phyloP scores from a whole-genome alignment of 1,284 basidiomycete genomes.

The Hemileia vastatrix region DNA sequence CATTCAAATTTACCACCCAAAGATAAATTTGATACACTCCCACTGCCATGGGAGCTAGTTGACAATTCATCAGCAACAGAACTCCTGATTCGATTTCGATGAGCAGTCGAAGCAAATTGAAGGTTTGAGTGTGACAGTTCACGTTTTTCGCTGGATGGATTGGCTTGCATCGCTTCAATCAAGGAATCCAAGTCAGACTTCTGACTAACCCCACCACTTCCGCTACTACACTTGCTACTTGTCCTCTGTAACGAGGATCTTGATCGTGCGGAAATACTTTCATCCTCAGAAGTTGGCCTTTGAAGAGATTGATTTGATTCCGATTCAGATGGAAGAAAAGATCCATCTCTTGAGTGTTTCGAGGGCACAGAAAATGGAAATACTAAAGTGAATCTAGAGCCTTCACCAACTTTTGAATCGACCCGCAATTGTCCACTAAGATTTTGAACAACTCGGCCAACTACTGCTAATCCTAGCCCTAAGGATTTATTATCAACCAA shows the following conservation, averaged over 20 bases:
- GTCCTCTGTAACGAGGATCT: conserved; percentile 3
- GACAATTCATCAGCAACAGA: too few relatives aligned
- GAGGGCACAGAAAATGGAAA: conserved; percentile 43
- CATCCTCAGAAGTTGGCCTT: background rate
- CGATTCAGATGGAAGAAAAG: background rate
- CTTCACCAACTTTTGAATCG: conserved; percentile 44
- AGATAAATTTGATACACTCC: too few relatives aligned
- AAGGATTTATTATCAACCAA: conserved; percentile 26
- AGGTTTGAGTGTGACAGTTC: too few relatives aligned
- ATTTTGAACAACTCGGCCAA: conserved; percentile 45
- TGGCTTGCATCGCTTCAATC: conserved; percentile 28
- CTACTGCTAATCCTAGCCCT: conserved; percentile 44
- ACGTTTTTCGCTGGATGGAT: conserved; percentile 11
- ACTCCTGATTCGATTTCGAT: too few relatives aligned
- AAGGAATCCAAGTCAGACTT: conserved; percentile 30
- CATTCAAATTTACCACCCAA: too few relatives aligned
- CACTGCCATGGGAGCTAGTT: too few relatives aligned
- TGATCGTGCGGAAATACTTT: background rate
- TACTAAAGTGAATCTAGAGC: conserved; percentile 45
- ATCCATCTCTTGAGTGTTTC: background rate
- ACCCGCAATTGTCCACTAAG: conserved; percentile 46
- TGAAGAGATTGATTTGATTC: background rate
- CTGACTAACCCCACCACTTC: conserved; percentile 8
- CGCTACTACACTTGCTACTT: conserved; percentile 10
- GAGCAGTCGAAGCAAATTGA: too few relatives aligned